Evolutionary conservation across 192 early-diverging fungal genomes (phyloP).

Genomic region (Backusella liffmaniae): DNA sequence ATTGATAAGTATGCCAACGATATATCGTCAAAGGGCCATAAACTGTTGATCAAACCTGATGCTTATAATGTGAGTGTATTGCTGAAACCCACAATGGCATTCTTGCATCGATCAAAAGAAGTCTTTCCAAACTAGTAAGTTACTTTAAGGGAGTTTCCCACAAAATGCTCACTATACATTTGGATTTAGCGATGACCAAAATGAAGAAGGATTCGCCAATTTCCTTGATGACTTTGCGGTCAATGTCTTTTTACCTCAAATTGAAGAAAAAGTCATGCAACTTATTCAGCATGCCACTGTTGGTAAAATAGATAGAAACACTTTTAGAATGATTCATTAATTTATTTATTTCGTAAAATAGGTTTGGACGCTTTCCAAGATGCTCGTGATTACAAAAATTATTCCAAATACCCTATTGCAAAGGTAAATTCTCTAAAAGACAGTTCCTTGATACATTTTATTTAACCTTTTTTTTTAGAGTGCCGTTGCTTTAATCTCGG

Average conservation of each 20-base stretch:
- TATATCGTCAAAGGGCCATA: slow-evolving; percentile 57
- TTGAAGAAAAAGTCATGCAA: slow-evolving; percentile 80
- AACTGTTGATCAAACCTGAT: slow-evolving; percentile 63
- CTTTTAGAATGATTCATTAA: neutral
- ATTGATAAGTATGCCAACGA: slow-evolving; percentile 64
- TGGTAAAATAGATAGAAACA: slow-evolving; percentile 35
- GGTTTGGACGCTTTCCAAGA: slow-evolving; percentile 49
- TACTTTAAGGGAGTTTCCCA: neutral
- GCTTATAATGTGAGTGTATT: slow-evolving; percentile 68
- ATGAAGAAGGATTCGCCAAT: slow-evolving; percentile 51
- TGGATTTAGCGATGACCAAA: slow-evolving; percentile 25
- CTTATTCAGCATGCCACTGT: slow-evolving; percentile 65
- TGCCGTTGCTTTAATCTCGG: slow-evolving; percentile 51
- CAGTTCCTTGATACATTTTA: neutral
- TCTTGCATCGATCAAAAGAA: slow-evolving; percentile 55
- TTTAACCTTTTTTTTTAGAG: slow-evolving; percentile 44
- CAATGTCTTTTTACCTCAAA: slow-evolving; percentile 80
- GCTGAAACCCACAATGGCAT: slow-evolving; percentile 66
- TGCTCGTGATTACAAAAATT: slow-evolving; percentile 49
- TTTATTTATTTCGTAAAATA: slow-evolving; percentile 5
- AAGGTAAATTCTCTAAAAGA: slow-evolving; percentile 48
- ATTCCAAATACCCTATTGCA: slow-evolving; percentile 61
- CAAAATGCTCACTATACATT: too few species aligned
- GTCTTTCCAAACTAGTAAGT: slow-evolving; percentile 51
- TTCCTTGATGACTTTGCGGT: slow-evolving; percentile 79